phyloP scores from a whole-genome alignment of 371 early-diverging fungal genomes.

The Rhizopus microsporus region DNA sequence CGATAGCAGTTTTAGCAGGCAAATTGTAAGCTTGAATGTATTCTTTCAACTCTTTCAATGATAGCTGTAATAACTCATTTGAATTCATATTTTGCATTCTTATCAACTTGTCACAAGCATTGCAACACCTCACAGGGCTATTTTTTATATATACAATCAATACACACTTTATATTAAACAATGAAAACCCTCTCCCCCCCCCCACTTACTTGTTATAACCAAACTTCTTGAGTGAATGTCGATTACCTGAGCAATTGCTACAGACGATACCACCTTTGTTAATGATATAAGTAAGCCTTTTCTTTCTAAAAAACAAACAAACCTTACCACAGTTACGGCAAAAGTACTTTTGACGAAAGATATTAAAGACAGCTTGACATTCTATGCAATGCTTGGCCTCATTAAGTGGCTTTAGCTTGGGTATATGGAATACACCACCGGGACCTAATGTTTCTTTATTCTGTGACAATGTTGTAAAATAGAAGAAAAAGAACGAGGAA shows the following conservation, averaged over 20 bases:
- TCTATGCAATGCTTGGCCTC: slow-evolving; percentile 37
- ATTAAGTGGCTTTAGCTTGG: slow-evolving; percentile 32
- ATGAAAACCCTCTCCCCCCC: too few species aligned
- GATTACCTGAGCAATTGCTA: slow-evolving; percentile 41
- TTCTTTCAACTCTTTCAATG: slow-evolving; percentile 36
- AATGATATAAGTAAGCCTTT: neutral
- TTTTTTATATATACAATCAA: neutral
- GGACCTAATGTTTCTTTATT: slow-evolving; percentile 36
- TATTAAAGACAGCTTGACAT: slow-evolving; percentile 38
- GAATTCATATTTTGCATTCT: slow-evolving; percentile 49
- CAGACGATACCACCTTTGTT: slow-evolving; percentile 48
- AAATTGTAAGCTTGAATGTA: slow-evolving; percentile 47
- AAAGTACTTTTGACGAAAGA: slow-evolving; percentile 49
- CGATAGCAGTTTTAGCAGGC: slow-evolving; percentile 37
- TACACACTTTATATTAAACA: neutral
- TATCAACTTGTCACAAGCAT: slow-evolving; percentile 42
- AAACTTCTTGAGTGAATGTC: slow-evolving; percentile 43
- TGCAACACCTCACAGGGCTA: slow-evolving; percentile 48
- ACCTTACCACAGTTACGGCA: slow-evolving; percentile 54
- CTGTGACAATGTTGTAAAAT: slow-evolving; percentile 18
- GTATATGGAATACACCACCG: slow-evolving; percentile 46
- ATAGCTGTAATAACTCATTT: slow-evolving; percentile 20
- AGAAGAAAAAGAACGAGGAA: neutral
- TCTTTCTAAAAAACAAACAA: neutral
- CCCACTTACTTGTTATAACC: slow-evolving; percentile 50